Conservation (phyloP, 164 flowering plant genomes). For the Tinospora cordifolia region DNA sequence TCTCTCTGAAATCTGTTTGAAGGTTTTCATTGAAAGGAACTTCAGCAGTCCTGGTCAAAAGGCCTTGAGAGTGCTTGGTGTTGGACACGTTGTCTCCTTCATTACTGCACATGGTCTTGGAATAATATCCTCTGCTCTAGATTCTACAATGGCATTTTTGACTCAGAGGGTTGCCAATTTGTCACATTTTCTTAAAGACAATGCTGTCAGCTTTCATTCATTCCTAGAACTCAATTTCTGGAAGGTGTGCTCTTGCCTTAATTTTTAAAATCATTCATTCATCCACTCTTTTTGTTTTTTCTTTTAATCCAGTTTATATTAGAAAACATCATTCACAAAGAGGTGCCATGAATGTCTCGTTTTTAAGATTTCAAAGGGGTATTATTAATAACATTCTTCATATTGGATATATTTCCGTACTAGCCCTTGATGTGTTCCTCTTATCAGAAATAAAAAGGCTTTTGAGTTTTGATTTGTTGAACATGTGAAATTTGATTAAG, state of each 20-base stretch:
- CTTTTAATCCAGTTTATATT: too few relatives aligned
- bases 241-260: conserved; percentile 18
- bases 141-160: conserved; percentile 16
- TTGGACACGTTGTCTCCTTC: conserved; percentile 20
- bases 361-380: not conserved
- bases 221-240: conserved; percentile 17
- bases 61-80: conserved; percentile 16
- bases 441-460: not conserved
- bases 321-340: not conserved
- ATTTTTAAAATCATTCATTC: not conserved
- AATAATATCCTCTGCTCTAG: conserved; percentile 9
- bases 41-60: conserved; percentile 20
- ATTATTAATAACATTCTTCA: not conserved
- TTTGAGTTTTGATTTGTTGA: not conserved
- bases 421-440: not conserved
- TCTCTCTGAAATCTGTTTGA: not conserved
- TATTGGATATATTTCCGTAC: not conserved
- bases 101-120: conserved; percentile 22
- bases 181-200: conserved; percentile 20
- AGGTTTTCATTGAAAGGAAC: conserved; percentile 23
- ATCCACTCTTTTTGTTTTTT: not conserved
- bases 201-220: conserved; percentile 12
- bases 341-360: not conserved
- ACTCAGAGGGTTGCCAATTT: conserved; percentile 14
- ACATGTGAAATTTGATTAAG: not conserved